Conservation (phyloP, 768 basidiomycete species). For the Suillus ampliporus region DNA sequence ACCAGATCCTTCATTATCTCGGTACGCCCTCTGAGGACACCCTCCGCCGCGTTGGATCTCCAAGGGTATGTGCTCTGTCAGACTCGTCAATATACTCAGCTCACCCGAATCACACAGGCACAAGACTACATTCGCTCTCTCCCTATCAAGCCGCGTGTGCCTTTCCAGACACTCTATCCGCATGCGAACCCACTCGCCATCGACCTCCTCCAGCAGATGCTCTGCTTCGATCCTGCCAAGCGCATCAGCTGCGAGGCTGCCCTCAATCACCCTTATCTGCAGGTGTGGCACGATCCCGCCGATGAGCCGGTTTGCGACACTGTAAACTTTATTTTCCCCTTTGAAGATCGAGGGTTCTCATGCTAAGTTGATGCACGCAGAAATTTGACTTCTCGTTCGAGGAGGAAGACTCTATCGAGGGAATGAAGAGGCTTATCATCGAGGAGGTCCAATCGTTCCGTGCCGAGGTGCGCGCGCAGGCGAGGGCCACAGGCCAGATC, state of each 20-base stretch:
- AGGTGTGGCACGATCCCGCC: slow-evolving; percentile 97
- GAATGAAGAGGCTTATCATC: slow-evolving; percentile 96
- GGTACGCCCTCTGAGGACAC: slow-evolving; percentile 98
- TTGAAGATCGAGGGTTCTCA: neutral
- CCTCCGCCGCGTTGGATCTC: slow-evolving; percentile 92
- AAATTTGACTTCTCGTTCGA: slow-evolving; percentile 98
- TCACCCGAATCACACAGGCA: slow-evolving; percentile 53
- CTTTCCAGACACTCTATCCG: slow-evolving; percentile 91
- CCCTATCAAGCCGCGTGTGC: slow-evolving; percentile 94
- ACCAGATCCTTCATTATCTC: slow-evolving; percentile 97
- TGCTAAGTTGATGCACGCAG: slow-evolving; percentile 41
- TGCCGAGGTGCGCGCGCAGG: slow-evolving; percentile 86
- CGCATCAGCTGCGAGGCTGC: slow-evolving; percentile 97
- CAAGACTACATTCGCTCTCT: slow-evolving; percentile 98
- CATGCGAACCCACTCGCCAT: slow-evolving; percentile 93
- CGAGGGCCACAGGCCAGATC: slow-evolving; percentile 71
- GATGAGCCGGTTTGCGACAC: slow-evolving; percentile 89
- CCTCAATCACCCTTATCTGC: slow-evolving; percentile 90
- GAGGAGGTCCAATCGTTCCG: slow-evolving; percentile 92
- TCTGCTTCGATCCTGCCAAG: slow-evolving; percentile 96
- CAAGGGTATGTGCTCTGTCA: slow-evolving; percentile 62
- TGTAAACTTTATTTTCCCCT: slow-evolving; percentile 48
- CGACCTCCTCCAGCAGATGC: slow-evolving; percentile 88
- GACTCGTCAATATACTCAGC: too few relatives aligned
- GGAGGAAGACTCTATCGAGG: slow-evolving; percentile 94